A percentile compares a stretch with the other conserved stretches of the same genome.
phyloP scores from a whole-genome alignment of 306 rosid species.

The Rosa multiflora region DNA sequence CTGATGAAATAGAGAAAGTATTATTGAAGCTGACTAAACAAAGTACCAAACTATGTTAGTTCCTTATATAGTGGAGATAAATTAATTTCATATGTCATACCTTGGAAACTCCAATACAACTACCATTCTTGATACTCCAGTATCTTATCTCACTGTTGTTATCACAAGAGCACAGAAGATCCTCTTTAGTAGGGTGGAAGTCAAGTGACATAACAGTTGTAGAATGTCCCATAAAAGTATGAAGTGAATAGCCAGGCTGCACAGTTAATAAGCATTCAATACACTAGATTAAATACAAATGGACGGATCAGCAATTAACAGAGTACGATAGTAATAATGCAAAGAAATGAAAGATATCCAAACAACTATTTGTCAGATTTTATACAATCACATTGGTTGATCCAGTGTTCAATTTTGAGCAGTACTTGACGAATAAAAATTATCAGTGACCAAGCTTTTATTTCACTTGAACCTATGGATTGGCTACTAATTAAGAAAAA shows the following conservation, averaged over 20 bases:
- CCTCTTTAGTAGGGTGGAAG: slow-evolving; percentile 73
- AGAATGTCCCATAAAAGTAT: slow-evolving; percentile 69
- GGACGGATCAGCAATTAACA: neutral
- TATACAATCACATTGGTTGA: neutral
- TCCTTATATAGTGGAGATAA: slow-evolving; percentile 18
- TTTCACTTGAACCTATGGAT: neutral
- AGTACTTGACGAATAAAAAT: neutral
- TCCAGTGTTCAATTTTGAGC: neutral
- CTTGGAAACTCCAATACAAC: slow-evolving; percentile 66
- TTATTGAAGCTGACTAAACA: slow-evolving; percentile 8
- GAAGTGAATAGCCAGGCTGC: slow-evolving; percentile 74
- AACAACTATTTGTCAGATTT: neutral
- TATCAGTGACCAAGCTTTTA: neutral
- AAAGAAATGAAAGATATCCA: neutral
- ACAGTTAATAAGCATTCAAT: slow-evolving; percentile 27
- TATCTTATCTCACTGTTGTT: slow-evolving; percentile 64
- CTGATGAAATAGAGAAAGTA: slow-evolving; percentile 37
- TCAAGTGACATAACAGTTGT: slow-evolving; percentile 69
- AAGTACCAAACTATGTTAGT: neutral
- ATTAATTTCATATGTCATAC: slow-evolving; percentile 31
- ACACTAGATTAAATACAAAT: neutral
- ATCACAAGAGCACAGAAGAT: slow-evolving; percentile 79
- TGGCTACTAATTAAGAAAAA: neutral
- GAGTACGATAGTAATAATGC: neutral
- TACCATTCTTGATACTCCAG: slow-evolving; percentile 73